These are phyloP conservation scores for Candida ovalis DNA, from an alignment of 805 yeast species.

Conservation along the genomic window DNA sequence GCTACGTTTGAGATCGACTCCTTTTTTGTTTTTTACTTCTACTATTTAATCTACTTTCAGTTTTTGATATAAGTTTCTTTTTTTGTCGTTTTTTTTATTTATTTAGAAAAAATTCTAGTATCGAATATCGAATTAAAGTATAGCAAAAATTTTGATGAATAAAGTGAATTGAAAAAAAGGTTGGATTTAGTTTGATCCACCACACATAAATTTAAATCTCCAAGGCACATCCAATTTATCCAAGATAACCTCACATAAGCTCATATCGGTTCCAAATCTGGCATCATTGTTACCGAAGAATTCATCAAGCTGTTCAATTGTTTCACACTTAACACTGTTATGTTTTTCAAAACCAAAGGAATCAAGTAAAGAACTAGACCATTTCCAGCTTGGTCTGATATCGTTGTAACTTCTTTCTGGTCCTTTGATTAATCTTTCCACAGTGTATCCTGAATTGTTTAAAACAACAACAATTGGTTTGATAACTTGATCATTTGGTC, in stretches of 20 bases:
- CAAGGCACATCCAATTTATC: slow-evolving; percentile 62
- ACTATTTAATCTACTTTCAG: too few relatives aligned
- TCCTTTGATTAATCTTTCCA: slow-evolving; percentile 84
- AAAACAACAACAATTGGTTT: slow-evolving; percentile 69
- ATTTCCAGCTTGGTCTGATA: slow-evolving; percentile 75
- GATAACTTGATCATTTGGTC: slow-evolving; percentile 45
- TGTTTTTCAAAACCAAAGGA: slow-evolving; percentile 53
- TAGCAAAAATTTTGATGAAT: too few relatives aligned
- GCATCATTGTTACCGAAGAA: slow-evolving; percentile 24
- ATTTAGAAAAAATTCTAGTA: too few relatives aligned
- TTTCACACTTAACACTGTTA: slow-evolving; percentile 35
- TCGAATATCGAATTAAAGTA: too few relatives aligned
- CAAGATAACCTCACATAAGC: slow-evolving; percentile 54
- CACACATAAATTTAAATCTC: slow-evolving; percentile 46
- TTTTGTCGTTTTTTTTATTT: too few relatives aligned
- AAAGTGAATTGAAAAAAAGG: too few relatives aligned
- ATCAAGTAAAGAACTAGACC: slow-evolving; percentile 62
- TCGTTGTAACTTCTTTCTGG: slow-evolving; percentile 76
- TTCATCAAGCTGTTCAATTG: slow-evolving; percentile 34
- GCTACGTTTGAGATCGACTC: too few relatives aligned
- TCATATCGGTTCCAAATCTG: slow-evolving; percentile 22
- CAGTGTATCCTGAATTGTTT: slow-evolving; percentile 87
- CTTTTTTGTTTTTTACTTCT: too few relatives aligned
- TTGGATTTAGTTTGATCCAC: background rate
- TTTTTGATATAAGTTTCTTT: too few relatives aligned